Base-by-base conservation (phyloP, 116 monocot genomes). In the Iris pallida region DNA sequence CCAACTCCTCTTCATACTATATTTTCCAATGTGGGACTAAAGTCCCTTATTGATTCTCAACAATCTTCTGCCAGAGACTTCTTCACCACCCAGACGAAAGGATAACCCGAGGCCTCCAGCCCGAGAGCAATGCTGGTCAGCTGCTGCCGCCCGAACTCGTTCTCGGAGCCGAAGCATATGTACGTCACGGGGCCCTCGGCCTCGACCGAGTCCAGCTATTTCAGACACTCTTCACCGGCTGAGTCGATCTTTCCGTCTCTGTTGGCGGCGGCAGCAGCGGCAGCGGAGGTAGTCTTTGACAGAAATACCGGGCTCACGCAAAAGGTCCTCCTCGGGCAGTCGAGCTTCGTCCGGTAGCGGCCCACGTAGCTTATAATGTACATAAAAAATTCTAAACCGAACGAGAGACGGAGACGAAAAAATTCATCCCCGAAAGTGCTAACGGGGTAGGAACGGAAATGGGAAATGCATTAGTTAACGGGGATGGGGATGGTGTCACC, bases 161-260 rank as follows among this genome's bases (percentile, higher is more conserved):
- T 7, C 41, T 74, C 9, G 57, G 61, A 53, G 2, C 79, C 79
- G 51, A 79, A 79, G 16, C 74, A 79, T 10, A 80, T 65, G 70
- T 70, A 80, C 46, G 66, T 20, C 16, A 80, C 69, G 0, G 75
- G 66, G 20, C 64, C 13, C 17, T 6, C 0, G 5, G 13, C 4
- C 45, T 20, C 75, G 48, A 6, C 51, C 17, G 6, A 7, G 59
- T 76, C 80, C 7, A 81, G 74, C 80, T 76, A 81, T 0, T 55
- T 5, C 44, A 76, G 5, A 58, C 59, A 56, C 30, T 30, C 12
- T 55, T 69, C 9, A 56, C 55, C 4, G 11, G 20, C 12, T 53
- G 18, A n/a, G 41, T 12, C 13, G 71, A 49, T 5, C 30, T 20
- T 13, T 14, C 45, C 55, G 13, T 64, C 78, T 46, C 71, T 18